These are phyloP conservation scores for Tetrahymena thermophila DNA, from an alignment of 73 alveolate species.

Conservation along the genomic window DNA sequence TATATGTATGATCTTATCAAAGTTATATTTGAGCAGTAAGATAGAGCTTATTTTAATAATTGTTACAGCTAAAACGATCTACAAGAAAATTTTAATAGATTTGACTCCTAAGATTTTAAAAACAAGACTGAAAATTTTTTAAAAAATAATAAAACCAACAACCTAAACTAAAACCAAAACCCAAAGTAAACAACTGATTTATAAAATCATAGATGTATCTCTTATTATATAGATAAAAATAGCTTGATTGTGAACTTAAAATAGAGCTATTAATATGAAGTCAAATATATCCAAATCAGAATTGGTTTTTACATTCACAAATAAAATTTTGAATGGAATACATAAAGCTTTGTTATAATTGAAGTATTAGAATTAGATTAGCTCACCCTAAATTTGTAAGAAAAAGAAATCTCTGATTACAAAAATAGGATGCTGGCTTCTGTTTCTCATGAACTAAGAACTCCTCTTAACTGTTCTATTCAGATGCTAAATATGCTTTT, in stretches of 20 bases:
- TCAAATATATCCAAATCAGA: neutral
- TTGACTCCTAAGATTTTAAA: neutral
- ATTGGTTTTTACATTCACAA: neutral
- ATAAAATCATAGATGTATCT: neutral
- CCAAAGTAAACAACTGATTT: neutral
- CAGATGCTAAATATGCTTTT: neutral
- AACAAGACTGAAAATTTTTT: neutral
- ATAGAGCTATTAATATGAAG: neutral
- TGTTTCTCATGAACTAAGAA: constrained; percentile 35
- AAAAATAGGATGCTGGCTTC: neutral
- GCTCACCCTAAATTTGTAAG: neutral
- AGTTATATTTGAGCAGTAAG: neutral
- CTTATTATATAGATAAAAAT: neutral
- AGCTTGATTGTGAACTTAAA: neutral
- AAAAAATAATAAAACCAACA: neutral
- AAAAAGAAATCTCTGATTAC: neutral
- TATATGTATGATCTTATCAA: neutral
- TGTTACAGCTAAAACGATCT: neutral
- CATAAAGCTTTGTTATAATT: neutral
- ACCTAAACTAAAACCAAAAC: neutral
- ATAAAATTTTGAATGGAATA: neutral
- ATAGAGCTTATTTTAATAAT: neutral
- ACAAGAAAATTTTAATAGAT: neutral
- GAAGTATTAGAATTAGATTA: neutral
- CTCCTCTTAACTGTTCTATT: constrained; percentile 22